Conservation (phyloP, 768 basidiomycete genomes). For the Tephrocybe rancida region DNA sequence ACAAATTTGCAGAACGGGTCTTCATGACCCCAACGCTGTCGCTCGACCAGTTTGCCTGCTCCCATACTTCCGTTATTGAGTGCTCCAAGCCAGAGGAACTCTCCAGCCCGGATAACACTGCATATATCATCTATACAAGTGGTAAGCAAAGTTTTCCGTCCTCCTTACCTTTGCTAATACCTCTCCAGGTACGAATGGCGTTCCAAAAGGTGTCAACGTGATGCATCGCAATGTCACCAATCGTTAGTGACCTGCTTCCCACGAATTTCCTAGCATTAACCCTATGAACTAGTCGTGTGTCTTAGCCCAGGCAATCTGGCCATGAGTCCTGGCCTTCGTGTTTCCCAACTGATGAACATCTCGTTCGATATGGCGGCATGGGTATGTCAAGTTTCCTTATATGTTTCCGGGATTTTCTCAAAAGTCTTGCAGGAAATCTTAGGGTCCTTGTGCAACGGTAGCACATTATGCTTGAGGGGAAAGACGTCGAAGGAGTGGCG, state of each 20-base stretch:
- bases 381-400: conserved; percentile 27
- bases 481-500: conserved; percentile 53
- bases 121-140: conserved; percentile 64
- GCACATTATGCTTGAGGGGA: conserved; percentile 53
- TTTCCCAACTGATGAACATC: conserved; percentile 63
- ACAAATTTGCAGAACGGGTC: conserved; percentile 39
- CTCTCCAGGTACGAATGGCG: conserved; percentile 54
- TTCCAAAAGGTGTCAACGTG: conserved; percentile 63
- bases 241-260: conserved; percentile 33
- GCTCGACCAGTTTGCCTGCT: conserved; percentile 27
- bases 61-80: conserved; percentile 28
- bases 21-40: conserved; percentile 3
- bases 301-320: conserved; percentile 54
- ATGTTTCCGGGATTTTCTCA: conserved; percentile 30
- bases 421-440: conserved; percentile 52
- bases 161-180: too few species aligned
- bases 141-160: too few species aligned
- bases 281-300: conserved; percentile 30
- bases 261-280: not conserved
- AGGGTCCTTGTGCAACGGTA: conserved; percentile 50
- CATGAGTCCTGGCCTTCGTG: conserved; percentile 54
- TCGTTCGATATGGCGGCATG: conserved; percentile 70
- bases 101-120: conserved; percentile 42
- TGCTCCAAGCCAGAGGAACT: conserved; percentile 35
- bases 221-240: conserved; percentile 60